These are phyloP conservation scores for Sporothrix mexicana DNA, from an alignment of 2,329 filamentous ascomycete species.

Conservation along the genomic window DNA sequence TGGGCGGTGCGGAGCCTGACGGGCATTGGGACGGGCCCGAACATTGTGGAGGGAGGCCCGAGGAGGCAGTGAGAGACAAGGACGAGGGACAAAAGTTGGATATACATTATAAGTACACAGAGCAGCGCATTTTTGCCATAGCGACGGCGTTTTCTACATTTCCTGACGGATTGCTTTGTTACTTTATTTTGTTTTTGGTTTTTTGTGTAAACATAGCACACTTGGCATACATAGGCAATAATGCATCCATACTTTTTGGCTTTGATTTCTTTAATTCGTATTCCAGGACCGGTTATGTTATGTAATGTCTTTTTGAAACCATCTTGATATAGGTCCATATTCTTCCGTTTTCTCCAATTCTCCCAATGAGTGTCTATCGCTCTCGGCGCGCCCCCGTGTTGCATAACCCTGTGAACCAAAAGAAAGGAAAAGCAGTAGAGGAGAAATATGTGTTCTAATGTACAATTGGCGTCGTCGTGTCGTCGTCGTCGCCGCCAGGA, in stretches of 20 bases:
- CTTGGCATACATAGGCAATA: not conserved
- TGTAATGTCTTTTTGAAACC: not conserved
- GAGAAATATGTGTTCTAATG: conserved; percentile 25
- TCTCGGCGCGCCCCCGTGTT: not conserved
- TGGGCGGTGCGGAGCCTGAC: conserved; percentile 68
- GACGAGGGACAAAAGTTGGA: not conserved
- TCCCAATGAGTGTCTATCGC: not conserved
- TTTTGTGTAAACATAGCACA: not conserved
- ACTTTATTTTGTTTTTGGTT: not conserved
- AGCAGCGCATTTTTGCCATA: conserved; percentile 7
- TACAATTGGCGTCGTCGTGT: conserved; percentile 13
- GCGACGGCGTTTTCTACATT: conserved; percentile 26
- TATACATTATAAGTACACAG: not conserved
- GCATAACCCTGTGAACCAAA: conserved; percentile 7
- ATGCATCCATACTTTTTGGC: too few species aligned
- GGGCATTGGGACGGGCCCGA: conserved; percentile 65
- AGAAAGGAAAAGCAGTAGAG: conserved; percentile 11
- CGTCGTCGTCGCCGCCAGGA: not conserved
- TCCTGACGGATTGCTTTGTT: not conserved
- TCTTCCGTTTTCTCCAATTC: not conserved
- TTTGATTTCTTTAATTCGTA: conserved; percentile 8
- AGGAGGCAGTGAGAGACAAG: not conserved
- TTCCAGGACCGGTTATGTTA: conserved; percentile 3
- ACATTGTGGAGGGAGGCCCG: conserved; percentile 48
- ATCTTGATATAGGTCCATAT: not conserved